Conservation (phyloP, 2,329 filamentous ascomycete genomes). For the Thelonectria olida region DNA sequence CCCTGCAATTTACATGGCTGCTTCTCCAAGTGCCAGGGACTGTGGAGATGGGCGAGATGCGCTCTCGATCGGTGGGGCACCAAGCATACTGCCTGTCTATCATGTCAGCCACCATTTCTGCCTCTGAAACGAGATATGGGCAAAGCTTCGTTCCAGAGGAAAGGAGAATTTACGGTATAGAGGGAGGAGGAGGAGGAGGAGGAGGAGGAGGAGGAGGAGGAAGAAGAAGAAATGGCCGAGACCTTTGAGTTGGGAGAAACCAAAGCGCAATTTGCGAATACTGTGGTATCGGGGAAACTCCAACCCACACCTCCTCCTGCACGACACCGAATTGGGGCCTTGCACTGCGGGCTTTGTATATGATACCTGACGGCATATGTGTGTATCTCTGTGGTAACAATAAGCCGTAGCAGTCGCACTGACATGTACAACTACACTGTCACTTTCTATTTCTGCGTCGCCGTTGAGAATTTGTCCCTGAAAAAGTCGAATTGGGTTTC, state of each 20-base stretch:
- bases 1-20: not conserved
- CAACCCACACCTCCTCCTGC: constrained; percentile 7
- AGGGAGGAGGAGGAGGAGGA: no score
- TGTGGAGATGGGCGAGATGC: constrained; percentile 2
- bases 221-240: not conserved
- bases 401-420: not conserved
- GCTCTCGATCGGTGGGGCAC: constrained; percentile 6
- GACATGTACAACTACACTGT: not conserved
- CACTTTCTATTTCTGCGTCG: not conserved
- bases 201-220: not conserved
- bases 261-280: not conserved
- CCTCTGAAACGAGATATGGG: no score
- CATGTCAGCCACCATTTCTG: constrained; percentile 12
- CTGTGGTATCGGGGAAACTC: constrained; percentile 3
- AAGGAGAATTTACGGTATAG: not conserved
- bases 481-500: not conserved
- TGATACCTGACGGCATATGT: not conserved
- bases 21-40: not conserved
- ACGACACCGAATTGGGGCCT: constrained; percentile 10
- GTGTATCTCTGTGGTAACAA: not conserved
- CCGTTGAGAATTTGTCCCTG: not conserved
- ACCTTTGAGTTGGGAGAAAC: not conserved
- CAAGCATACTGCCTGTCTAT: not conserved
- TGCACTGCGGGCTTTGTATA: not conserved
- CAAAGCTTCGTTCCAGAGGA: not conserved